Base-by-base conservation (phyloP, 176 grass and related monocot species). In the Echinochloa phyllopogon region DNA sequence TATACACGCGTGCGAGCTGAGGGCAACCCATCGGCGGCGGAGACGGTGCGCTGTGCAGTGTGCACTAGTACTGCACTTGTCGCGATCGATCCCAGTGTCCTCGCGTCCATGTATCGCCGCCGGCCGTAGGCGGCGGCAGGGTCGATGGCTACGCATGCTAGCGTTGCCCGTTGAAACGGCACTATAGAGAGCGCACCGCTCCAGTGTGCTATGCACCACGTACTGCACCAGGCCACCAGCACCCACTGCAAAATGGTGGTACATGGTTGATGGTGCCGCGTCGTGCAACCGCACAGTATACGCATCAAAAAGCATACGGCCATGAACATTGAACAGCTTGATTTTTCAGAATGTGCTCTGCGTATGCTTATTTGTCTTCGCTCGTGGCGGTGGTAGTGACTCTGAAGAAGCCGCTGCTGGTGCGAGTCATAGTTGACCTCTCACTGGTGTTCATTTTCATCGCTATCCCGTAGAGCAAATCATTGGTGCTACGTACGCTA, bases 391-490 rank as follows among this genome's bases (percentile, higher is more conserved):
- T n/a, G 11, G 11, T 13, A 40, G 3, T 68, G 65, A 17, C 21
- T 59, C 56, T 24, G 69, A 50, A 48, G 43, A 72, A 17, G 4
- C 5, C 18, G n/a, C 27, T 20, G 48, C 44, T 79, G 21, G 67
- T 40, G n/a, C 21, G 59, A 52, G 3, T 29, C 47, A 56, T 49
- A 84, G 85, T 85, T 86, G 83, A 88, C 90, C 79, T 87, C 75
- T 13, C 45, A 39, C 10, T 75, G 74, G 61, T 24, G 76, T 64
- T 78, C 86, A 58, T 61, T 33, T 41, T 85, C 76, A 65, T 56
- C 53, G 53, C 29, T 50, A 69, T 16, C 45, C 49, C 33, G 48
- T 57, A 41, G 42, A 45, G 45, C 56, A 72, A 49, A 78, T 82
- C 39, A 82, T 72, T 79, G 72, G 47, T 77, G 56, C 62, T 38